These are phyloP conservation scores for Candida albicans DNA, from an alignment of 1,139 yeast genomes.

Conservation along the genomic window DNA sequence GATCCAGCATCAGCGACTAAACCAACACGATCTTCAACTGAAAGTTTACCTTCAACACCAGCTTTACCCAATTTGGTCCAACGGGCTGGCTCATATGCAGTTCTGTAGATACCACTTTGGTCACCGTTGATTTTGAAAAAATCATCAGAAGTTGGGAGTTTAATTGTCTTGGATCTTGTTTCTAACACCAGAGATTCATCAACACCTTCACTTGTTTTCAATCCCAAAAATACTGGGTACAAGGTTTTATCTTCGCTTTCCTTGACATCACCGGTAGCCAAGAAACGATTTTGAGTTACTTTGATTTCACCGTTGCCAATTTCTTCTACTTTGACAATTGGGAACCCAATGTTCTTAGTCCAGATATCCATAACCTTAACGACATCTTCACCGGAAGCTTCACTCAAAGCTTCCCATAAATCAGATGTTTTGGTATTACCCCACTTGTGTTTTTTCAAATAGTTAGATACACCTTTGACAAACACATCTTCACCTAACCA, in stretches of 20 bases:
- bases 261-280: conserved; percentile 79
- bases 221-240: conserved; percentile 82
- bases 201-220: conserved; percentile 66
- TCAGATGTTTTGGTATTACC: conserved; percentile 81
- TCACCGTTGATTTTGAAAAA: conserved; percentile 81
- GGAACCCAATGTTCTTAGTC: conserved; percentile 86
- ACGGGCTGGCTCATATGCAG: conserved; percentile 73
- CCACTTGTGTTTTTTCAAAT: conserved; percentile 72
- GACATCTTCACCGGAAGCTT: conserved; percentile 78
- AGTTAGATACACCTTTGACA: conserved; percentile 71
- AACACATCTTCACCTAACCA: conserved; percentile 72
- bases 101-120: conserved; percentile 81
- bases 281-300: conserved; percentile 73
- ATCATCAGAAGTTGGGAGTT: conserved; percentile 44
- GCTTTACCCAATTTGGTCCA: conserved; percentile 74
- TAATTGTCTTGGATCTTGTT: conserved; percentile 51
- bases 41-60: conserved; percentile 61
- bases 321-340: conserved; percentile 62
- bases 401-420: conserved; percentile 76
- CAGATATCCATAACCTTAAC: conserved; percentile 75
- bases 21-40: conserved; percentile 85
- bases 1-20: conserved; percentile 81
- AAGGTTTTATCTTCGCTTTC: conserved; percentile 59
- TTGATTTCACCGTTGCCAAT: conserved; percentile 42
- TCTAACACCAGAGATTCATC: conserved; percentile 63